phyloP scores from a whole-genome alignment of 352 stramenopile species.

The Paralagenidium karlingii region DNA sequence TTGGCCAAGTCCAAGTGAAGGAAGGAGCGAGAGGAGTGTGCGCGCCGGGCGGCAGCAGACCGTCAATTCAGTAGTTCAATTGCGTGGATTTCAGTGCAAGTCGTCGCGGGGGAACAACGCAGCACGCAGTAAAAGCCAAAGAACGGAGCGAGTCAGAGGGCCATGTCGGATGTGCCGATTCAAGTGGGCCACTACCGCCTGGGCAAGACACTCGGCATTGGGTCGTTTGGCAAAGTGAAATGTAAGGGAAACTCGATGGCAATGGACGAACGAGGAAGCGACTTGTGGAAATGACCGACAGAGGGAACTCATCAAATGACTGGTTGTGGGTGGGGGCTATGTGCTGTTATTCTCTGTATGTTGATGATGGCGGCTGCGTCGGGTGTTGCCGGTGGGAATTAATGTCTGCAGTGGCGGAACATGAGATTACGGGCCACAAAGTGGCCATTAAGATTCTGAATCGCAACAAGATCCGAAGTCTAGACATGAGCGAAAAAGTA shows the following conservation, averaged over 20 bases:
- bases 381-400: neutral
- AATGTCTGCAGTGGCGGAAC: slow-evolving; percentile 84
- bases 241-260: slow-evolving; percentile 45
- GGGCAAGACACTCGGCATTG: slow-evolving; percentile 98
- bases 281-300: no score
- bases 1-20: no score
- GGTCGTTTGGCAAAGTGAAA: slow-evolving; percentile 98
- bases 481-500: slow-evolving; percentile 99
- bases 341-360: neutral
- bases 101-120: no score
- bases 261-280: slow-evolving; percentile 5
- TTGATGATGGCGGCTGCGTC: neutral
- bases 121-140: no score
- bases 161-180: slow-evolving; percentile 83
- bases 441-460: slow-evolving; percentile 99
- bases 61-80: no score
- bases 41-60: no score
- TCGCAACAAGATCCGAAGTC: slow-evolving; percentile 96
- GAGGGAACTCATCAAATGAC: no score
- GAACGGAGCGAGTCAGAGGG: no score
- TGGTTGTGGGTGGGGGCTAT: neutral
- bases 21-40: no score
- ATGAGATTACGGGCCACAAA: slow-evolving; percentile 97
- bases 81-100: no score
- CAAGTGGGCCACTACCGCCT: slow-evolving; percentile 97